Conservation (phyloP, 2,329 filamentous ascomycete species). For the Aspergillus texensis region DNA sequence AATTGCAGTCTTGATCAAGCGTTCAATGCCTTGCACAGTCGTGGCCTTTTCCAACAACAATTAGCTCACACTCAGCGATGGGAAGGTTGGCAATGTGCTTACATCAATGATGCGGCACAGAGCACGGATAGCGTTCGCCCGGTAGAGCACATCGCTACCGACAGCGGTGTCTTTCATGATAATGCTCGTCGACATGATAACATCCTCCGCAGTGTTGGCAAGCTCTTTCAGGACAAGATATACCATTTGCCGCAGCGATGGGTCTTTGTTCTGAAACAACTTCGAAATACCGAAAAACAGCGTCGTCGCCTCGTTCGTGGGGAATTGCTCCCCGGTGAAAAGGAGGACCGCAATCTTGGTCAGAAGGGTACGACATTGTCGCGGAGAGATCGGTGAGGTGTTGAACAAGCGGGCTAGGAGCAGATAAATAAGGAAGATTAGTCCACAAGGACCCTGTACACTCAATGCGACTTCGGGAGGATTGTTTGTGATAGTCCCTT, state of each 20-base stretch:
- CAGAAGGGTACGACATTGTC: conserved; percentile 94
- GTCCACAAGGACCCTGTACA: conserved; percentile 23
- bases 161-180: conserved; percentile 99
- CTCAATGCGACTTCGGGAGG: conserved; percentile 22
- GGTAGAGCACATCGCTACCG: conserved; percentile 88
- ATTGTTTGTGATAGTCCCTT: conserved; percentile 32
- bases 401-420: conserved; percentile 89
- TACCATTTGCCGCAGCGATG: conserved; percentile 96
- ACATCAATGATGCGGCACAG: conserved; percentile 97
- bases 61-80: conserved; percentile 17
- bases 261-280: conserved; percentile 99
- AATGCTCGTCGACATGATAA: conserved; percentile 99
- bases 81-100: conserved; percentile 36
- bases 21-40: conserved; percentile 95
- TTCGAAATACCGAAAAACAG: conserved; percentile 99
- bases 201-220: conserved; percentile 91
- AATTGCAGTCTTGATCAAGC: conserved; percentile 98
- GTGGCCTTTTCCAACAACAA: conserved; percentile 63
- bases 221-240: conserved; percentile 98
- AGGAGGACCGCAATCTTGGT: conserved; percentile 96
- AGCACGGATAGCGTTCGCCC: conserved; percentile 93
- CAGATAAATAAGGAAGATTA: conserved; percentile 7
- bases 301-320: conserved; percentile 93
- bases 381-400: conserved; percentile 91
- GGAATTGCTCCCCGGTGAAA: conserved; percentile 96